These are phyloP conservation scores for Cryphonectria naterciae DNA, from an alignment of 2,329 filamentous ascomycete genomes.

Conservation along the genomic window DNA sequence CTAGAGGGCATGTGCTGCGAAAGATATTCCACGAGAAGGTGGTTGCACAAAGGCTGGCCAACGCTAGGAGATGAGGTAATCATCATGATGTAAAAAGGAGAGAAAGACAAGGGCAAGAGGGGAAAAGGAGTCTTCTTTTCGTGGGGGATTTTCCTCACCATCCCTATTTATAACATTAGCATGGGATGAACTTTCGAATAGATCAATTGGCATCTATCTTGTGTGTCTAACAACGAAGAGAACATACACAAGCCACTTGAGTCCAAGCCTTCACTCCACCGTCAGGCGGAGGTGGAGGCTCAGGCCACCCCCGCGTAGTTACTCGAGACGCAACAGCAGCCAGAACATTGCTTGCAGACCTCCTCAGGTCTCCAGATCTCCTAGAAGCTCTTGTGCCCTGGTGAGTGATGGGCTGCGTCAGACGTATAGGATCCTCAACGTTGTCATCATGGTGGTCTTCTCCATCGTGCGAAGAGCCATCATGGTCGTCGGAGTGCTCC, in stretches of 20 bases:
- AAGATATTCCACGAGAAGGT: background rate
- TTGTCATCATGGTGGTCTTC: constrained; percentile 1
- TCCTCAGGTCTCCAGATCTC: constrained; percentile 21
- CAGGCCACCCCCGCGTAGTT: constrained; percentile 43
- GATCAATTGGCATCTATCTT: background rate
- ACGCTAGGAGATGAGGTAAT: background rate
- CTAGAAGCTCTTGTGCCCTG: constrained; percentile 21
- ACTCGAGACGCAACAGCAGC: constrained; percentile 35
- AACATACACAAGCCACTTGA: constrained; percentile 37
- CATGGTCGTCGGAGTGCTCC: constrained; percentile 9
- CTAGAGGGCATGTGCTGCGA: background rate
- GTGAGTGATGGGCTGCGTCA: constrained; percentile 14
- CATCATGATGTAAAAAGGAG: no score
- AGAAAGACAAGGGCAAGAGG: no score
- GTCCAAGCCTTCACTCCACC: constrained; percentile 49
- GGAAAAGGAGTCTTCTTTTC: background rate
- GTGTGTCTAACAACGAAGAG: background rate
- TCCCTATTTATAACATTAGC: constrained; percentile 23
- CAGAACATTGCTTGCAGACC: constrained; percentile 29
- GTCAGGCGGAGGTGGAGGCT: constrained; percentile 51
- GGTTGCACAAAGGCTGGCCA: background rate
- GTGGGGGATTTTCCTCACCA: constrained; percentile 11
- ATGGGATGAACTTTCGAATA: background rate
- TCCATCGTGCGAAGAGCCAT: constrained; percentile 8
- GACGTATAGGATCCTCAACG: background rate